Evolutionary conservation across 441 rosid species (phyloP).

Genomic region (Croton setiger): DNA sequence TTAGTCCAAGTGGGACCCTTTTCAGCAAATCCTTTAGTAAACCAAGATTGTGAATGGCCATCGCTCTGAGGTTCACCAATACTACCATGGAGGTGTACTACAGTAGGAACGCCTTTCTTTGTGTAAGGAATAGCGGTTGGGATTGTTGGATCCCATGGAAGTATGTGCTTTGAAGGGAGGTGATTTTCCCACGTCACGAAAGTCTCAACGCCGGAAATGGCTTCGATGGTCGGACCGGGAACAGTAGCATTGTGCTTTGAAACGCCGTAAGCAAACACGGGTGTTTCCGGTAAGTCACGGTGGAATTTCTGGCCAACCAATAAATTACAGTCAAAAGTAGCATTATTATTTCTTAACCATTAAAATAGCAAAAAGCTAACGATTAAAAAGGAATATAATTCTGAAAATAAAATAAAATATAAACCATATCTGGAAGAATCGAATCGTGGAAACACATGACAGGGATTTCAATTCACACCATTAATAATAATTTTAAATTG

Average conservation of each 20-base stretch:
- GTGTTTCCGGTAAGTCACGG: constrained; percentile 72
- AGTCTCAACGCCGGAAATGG: constrained; percentile 56
- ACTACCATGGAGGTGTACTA: constrained; percentile 90
- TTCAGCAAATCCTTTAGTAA: constrained; percentile 56
- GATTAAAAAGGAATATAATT: no score
- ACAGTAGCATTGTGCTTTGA: constrained; percentile 54
- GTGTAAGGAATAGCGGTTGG: constrained; percentile 50
- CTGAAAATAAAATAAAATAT: neutral
- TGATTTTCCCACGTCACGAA: constrained; percentile 74
- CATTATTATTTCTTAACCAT: neutral
- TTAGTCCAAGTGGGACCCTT: constrained; percentile 76
- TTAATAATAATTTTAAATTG: no score
- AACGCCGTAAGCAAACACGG: constrained; percentile 77
- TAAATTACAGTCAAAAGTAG: neutral
- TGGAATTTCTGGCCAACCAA: constrained; percentile 67
- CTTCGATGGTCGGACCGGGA: constrained; percentile 96
- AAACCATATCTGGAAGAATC: no score
- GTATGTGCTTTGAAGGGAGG: constrained; percentile 82
- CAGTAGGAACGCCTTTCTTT: constrained; percentile 70
- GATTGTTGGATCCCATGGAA: constrained; percentile 85
- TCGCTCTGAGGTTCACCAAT: constrained; percentile 75
- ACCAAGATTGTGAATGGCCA: constrained; percentile 76
- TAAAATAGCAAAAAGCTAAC: neutral
- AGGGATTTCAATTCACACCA: neutral
- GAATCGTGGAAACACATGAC: neutral